phyloP scores from a whole-genome alignment of 2,329 filamentous ascomycete genomes.

The Alternaria postmessia region DNA sequence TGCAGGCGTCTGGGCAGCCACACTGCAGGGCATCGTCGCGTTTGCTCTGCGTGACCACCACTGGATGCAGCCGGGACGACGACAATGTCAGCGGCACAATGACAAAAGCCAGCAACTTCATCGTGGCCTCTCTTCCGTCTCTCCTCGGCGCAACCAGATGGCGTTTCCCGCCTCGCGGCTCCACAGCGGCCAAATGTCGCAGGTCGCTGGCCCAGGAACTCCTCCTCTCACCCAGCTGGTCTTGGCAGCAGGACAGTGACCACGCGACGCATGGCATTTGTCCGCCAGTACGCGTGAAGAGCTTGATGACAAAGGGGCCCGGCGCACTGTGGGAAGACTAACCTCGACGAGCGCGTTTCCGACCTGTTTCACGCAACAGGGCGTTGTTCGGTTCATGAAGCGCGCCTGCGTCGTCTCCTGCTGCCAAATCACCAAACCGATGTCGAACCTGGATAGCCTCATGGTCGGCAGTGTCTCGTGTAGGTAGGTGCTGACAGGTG shows the following conservation, averaged over 20 bases:
- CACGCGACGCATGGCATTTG: conserved; percentile 20
- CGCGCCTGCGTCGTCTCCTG: conserved; percentile 37
- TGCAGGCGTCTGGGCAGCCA: conserved; percentile 42
- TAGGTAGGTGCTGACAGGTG: background rate
- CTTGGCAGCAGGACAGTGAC: conserved; percentile 26
- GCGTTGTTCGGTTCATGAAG: conserved; percentile 22
- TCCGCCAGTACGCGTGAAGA: conserved; percentile 19
- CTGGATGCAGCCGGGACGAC: conserved; percentile 7
- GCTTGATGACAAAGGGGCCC: conserved; percentile 19
- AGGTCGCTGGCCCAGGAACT: conserved; percentile 22
- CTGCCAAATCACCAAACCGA: conserved; percentile 49
- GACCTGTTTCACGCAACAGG: conserved; percentile 45
- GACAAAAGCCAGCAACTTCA: conserved; percentile 5
- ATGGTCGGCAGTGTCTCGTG: conserved; percentile 15
- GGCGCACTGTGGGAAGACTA: conserved; percentile 16
- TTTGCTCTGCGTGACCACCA: conserved; percentile 16
- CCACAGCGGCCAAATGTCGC: conserved; percentile 36
- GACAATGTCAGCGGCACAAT: conserved; percentile 1
- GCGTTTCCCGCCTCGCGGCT: conserved; percentile 24
- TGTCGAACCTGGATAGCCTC: conserved; percentile 40
- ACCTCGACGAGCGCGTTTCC: conserved; percentile 19
- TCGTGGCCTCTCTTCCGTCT: background rate
- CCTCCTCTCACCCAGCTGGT: conserved; percentile 29
- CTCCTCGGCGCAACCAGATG: conserved; percentile 2
- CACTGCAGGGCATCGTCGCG: conserved; percentile 44